Evolutionary conservation across 1,284 basidiomycete species (phyloP), one percentile per base, ranked within the genome.

Genomic region (Polyporus tsugae): DNA sequence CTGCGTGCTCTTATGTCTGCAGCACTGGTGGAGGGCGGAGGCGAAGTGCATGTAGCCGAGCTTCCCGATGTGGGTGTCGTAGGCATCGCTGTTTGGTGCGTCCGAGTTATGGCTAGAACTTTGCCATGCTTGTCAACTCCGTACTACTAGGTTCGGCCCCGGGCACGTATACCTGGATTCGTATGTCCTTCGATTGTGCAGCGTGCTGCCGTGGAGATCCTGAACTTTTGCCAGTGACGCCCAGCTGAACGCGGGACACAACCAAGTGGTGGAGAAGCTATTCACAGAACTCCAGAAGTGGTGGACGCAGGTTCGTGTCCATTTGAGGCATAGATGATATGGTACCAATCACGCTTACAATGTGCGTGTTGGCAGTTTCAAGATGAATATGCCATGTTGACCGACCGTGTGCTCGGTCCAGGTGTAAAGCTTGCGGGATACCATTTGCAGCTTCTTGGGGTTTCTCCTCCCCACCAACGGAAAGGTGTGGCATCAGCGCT

Each of bases 381-480:
- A 2, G 42, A 25, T 10, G 17, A 69, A 9, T 75, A 75, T 46
- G 72, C 69, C 29, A 65, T 22, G 11, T 61, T 72, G 7, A 49
- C 39, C 7, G 74, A 75, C 44, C 39, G 52, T 6, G 58, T 57
- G 35, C 64, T 71, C 4, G 72, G 74, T 3, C 49, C 66, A 1
- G 73, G 73, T 0, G 69, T 72, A 2, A 76, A 76, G 62, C 68
- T 72, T 4, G 72, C 63, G 6, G 49, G 58, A n/a, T 75, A 73
- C n/a, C 74, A 76, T 55, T 61, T 73, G 25, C 75, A 76, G 55
- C 41, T 73, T 25, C 66, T 76, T 35, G 75, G 74, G 2, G 67
- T 70, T 1, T n/a, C 55, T 9, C 75, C 73, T 2, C 64, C 65
- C 3, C 67, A 73, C 36, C 74, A 73, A 59, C 44, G 46, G 36